phyloP scores from a whole-genome alignment of 2,329 filamentous ascomycete genomes.

The Penicillium sp. region DNA sequence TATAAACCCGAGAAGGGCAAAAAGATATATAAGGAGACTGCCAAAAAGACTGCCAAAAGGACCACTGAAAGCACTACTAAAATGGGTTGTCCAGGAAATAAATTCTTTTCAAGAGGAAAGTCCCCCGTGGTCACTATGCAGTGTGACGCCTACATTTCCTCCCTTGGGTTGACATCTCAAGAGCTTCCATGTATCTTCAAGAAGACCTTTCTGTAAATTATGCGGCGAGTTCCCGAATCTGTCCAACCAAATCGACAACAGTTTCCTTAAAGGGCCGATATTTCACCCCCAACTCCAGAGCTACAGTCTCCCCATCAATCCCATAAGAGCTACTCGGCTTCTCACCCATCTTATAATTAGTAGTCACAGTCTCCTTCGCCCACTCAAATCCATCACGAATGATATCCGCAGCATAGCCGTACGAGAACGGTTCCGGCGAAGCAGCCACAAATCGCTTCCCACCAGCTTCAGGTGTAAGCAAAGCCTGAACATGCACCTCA shows the following conservation, averaged over 20 bases:
- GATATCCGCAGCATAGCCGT: conserved; percentile 47
- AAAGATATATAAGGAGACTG: no score
- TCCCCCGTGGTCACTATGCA: no score
- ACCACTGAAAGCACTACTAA: no score
- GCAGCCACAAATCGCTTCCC: conserved; percentile 43
- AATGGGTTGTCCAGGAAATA: no score
- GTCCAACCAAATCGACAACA: conserved; percentile 17
- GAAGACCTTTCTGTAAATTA: background rate
- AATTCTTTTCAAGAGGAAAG: no score
- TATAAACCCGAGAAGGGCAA: no score
- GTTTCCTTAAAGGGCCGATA: conserved; percentile 32
- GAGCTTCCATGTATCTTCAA: no score
- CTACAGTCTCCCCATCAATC: conserved; percentile 46
- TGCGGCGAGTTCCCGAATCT: conserved; percentile 10
- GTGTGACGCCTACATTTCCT: no score
- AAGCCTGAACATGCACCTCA: conserved; percentile 46
- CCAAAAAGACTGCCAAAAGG: no score
- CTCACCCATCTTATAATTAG: conserved; percentile 39
- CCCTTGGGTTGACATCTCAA: no score
- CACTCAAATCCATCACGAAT: conserved; percentile 45
- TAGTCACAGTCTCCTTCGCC: conserved; percentile 33
- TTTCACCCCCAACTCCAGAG: conserved; percentile 41
- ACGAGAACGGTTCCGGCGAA: conserved; percentile 49
- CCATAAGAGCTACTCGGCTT: conserved; percentile 35
- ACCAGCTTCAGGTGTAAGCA: conserved; percentile 37